Evolutionary conservation across 2,329 filamentous ascomycete species (phyloP), one percentile per base, ranked within the genome.

Genomic region (Macroventuria anomochaeta): DNA sequence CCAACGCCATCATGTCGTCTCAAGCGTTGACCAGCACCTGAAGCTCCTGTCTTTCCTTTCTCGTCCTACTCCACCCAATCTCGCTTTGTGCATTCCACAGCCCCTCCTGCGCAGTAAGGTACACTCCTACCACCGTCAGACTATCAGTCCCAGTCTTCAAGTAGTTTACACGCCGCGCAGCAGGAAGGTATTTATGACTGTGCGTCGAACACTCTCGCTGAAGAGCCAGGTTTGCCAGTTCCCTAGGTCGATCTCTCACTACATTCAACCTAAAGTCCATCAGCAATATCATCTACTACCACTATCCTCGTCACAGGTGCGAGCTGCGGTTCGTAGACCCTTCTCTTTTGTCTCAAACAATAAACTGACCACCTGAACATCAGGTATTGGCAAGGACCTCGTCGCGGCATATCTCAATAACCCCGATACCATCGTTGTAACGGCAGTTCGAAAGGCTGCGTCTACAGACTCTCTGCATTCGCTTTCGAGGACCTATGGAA

Each of bases 371-470:
- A 3, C 2, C 18, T 13, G 25, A 17, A n/a, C 21, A 4, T 12
- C 17, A 74, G 74, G 72, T 10, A 69, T 75, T 48, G 77, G 77
- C 2, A 61, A 70, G 8, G 69, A 65, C 5, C 59, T 77, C 8
- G 58, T 69, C 38, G 46, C 65, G 31, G 20, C 43, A 2, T 76
- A 76, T 57, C 74, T 81, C 32, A 53, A 59, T 1, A 63, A 70
- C 1, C 72, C 77, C 1, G 62, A 74, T 36, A 73, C 70, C 15
- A 76, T 65, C 15, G 73, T 80, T 33, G 72, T 80, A 12, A 76
- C 74, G 17, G 75, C 73, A 5, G 67, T 77, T 25, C 76, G 77
- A 18, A 63, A 72, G n/a, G 65, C 58, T 3, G 37, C 58, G 0
- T 64, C 61, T 28, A 63, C 67, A 2, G 23, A 63, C 1, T 57